phyloP scores from a whole-genome alignment of 2,329 filamentous ascomycete species.

The Kalmusia sp. region DNA sequence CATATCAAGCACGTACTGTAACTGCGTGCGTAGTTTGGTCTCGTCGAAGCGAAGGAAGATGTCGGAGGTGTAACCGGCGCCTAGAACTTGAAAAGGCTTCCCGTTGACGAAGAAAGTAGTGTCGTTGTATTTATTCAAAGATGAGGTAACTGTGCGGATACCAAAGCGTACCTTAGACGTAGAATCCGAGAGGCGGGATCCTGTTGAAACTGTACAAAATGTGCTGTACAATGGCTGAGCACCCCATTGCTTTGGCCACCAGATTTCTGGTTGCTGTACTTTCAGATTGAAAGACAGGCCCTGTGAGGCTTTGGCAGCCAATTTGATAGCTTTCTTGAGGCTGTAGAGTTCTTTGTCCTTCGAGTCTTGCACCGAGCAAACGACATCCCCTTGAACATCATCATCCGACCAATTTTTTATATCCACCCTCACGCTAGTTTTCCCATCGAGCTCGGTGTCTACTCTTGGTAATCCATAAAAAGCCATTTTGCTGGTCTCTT shows the following conservation, averaged over 20 bases:
- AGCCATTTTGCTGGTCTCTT: slow-evolving; percentile 58
- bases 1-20: slow-evolving; percentile 64
- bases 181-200: slow-evolving; percentile 41
- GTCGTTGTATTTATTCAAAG: slow-evolving; percentile 61
- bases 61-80: slow-evolving; percentile 67
- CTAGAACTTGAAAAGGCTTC: slow-evolving; percentile 65
- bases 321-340: slow-evolving; percentile 11
- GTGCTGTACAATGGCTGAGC: slow-evolving; percentile 60
- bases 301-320: slow-evolving; percentile 33
- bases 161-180: slow-evolving; percentile 54
- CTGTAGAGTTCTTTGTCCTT: slow-evolving; percentile 17
- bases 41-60: slow-evolving; percentile 67
- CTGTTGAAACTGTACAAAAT: slow-evolving; percentile 35
- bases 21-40: slow-evolving; percentile 57
- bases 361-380: slow-evolving; percentile 20
- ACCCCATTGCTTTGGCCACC: slow-evolving; percentile 70
- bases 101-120: slow-evolving; percentile 64
- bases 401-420: slow-evolving; percentile 26
- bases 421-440: slow-evolving; percentile 28
- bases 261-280: slow-evolving; percentile 58
- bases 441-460: slow-evolving; percentile 24
- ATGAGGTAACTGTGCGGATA: slow-evolving; percentile 61
- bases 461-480: slow-evolving; percentile 44
- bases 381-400: slow-evolving; percentile 17
- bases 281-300: slow-evolving; percentile 49